Evolutionary conservation across 352 stramenopile species (phyloP), one percentile per base, ranked within the genome.

Genomic region (Peronospora tabacina): DNA sequence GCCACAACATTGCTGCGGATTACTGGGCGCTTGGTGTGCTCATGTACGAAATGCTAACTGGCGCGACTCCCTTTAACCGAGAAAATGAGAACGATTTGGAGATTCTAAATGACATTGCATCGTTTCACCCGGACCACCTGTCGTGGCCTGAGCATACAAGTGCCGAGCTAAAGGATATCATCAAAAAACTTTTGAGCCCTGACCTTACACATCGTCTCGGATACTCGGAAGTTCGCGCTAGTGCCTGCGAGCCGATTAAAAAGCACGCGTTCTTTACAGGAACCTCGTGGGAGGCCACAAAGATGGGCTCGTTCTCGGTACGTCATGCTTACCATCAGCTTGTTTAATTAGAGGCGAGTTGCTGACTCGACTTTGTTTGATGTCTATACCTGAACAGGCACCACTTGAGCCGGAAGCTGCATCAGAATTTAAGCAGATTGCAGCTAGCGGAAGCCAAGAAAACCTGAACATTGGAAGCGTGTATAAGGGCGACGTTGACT

Each of bases 21-120:
- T 97, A 97, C 62, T 97, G 91, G 91, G 81, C 89, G 9, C 74
- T 97, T 28, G 91, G 91, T 17, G 89, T 95, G 48, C 77, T 97
- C 47, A 89, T 97, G 66, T 97, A 96, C 68, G 91, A 97, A 64
- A 73, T 97, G 22, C 61, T 97, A 1, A 85, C 77, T 32, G 89
- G 88, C 3, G 67, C 80, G 15, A 96, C 90, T 2, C 90, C 91
- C 2, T 97, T 97, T 45, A 80, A 75, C 7, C 63, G 68, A 13
- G 76, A 90, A 51, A 85, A 84, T 39, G 75, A 88, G 36, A 83
- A 90, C 35, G 83, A 95, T 38, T 70, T 90, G 37, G 85, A 93
- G 41, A 92, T 94, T 51, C 72, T 94, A 54, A 93, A 93, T 62
- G 62, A 81, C 42, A 94, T 94, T 42, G 66, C 79, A 13, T 81